These are phyloP conservation scores for Phytophthora chlamydospora DNA, from an alignment of 352 stramenopile genomes.

Conservation along the genomic window DNA sequence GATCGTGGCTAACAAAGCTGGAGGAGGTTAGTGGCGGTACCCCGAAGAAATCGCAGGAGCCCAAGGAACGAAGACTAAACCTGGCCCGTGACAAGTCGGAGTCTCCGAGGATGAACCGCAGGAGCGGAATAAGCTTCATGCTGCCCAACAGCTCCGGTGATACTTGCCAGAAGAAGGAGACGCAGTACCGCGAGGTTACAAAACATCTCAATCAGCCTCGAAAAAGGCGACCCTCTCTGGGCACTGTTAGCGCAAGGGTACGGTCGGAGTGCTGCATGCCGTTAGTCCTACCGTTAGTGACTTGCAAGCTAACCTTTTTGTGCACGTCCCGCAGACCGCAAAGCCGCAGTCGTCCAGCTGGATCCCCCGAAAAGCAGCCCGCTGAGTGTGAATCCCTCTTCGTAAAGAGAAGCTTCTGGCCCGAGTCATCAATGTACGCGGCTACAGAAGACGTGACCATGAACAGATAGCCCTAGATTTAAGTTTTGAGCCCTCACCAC, in stretches of 20 bases:
- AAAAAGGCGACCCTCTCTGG: slow-evolving; percentile 28
- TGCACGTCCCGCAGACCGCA: slow-evolving; percentile 8
- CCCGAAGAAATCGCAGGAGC: slow-evolving; percentile 6
- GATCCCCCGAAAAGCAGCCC: slow-evolving; percentile 8
- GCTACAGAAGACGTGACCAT: slow-evolving; percentile 3
- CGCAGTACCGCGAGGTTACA: neutral
- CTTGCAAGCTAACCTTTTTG: slow-evolving; percentile 2
- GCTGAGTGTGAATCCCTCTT: neutral
- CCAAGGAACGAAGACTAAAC: slow-evolving; percentile 23
- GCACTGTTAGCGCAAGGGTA: slow-evolving; percentile 32
- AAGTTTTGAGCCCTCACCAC: slow-evolving; percentile 17
- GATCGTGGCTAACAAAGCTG: slow-evolving; percentile 24
- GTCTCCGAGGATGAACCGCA: slow-evolving; percentile 24
- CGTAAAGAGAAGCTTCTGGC: too few species aligned
- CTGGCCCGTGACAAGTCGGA: slow-evolving; percentile 13
- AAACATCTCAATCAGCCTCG: slow-evolving; percentile 3
- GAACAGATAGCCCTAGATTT: slow-evolving; percentile 25
- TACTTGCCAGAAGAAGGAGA: slow-evolving; percentile 14
- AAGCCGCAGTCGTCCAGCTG: slow-evolving; percentile 10
- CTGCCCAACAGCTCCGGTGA: slow-evolving; percentile 14
- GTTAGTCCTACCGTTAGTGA: too few species aligned
- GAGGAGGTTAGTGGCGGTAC: slow-evolving; percentile 8
- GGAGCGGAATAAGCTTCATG: slow-evolving; percentile 22
- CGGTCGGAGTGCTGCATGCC: neutral
- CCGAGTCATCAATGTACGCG: neutral